phyloP scores from a whole-genome alignment of 257 asterid genomes.

The Ajuga chamaepitys region DNA sequence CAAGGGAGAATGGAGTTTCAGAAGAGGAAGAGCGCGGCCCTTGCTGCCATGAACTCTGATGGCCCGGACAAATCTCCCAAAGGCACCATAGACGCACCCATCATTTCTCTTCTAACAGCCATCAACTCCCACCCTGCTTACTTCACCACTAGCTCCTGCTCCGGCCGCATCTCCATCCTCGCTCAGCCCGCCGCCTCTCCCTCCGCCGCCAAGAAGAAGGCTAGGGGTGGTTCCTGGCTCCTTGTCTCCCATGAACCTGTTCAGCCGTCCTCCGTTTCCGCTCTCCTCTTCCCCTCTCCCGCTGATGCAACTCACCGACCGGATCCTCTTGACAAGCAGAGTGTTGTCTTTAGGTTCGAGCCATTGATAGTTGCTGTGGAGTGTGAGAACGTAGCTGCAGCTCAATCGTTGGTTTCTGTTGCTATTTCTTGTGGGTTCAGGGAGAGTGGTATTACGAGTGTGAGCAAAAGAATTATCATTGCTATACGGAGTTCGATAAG shows the following conservation, averaged over 20 bases:
- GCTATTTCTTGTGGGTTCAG: constrained; percentile 87
- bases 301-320: neutral
- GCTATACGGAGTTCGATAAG: constrained; percentile 84
- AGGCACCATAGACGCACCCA: constrained; percentile 72
- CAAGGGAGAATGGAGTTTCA: constrained; percentile 52
- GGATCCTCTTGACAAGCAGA: constrained; percentile 13
- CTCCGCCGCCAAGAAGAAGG: constrained; percentile 57
- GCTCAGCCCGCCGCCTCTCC: constrained; percentile 46
- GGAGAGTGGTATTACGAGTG: constrained; percentile 92
- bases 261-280: constrained; percentile 31
- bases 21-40: constrained; percentile 59
- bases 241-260: constrained; percentile 75
- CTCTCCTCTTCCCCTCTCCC: constrained; percentile 41
- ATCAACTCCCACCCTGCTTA: constrained; percentile 74
- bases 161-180: constrained; percentile 91
- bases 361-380: constrained; percentile 89
- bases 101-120: constrained; percentile 56
- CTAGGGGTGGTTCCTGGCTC: constrained; percentile 90
- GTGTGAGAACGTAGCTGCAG: constrained; percentile 57
- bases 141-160: constrained; percentile 99
- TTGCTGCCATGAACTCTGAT: constrained; percentile 60
- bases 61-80: constrained; percentile 91
- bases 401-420: constrained; percentile 61
- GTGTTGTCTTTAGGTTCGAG: constrained; percentile 71
- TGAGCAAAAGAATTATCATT: constrained; percentile 66